A percentile compares a stretch with the other conserved stretches of the same genome.
Evolutionary conservation across 1,284 basidiomycete genomes (phyloP).

Genomic region (Cystobasidiaceae sp.): DNA sequence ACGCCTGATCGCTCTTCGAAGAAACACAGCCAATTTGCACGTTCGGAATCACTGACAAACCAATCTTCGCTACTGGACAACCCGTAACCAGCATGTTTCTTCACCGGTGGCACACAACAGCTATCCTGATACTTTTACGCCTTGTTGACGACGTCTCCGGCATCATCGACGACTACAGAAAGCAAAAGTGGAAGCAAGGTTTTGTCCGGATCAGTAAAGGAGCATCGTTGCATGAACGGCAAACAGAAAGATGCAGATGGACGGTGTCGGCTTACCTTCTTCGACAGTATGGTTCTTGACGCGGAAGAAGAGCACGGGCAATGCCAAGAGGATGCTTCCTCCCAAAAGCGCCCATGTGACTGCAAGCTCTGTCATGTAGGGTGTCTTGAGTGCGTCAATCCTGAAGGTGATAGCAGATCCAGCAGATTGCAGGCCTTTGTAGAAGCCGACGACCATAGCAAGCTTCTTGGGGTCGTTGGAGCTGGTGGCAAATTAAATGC

Average conservation of each 20-base stretch:
- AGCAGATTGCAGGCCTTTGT: constrained; percentile 45
- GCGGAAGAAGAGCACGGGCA: constrained; percentile 33
- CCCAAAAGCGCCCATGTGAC: constrained; percentile 37
- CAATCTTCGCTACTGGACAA: too few relatives aligned
- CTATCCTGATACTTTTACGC: too few relatives aligned
- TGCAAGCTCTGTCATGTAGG: constrained; percentile 33
- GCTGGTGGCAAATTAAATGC: too few relatives aligned
- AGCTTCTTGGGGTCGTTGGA: too few relatives aligned
- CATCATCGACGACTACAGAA: not conserved
- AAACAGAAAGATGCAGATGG: too few relatives aligned
- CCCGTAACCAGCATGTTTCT: too few relatives aligned
- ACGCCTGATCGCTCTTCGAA: too few relatives aligned
- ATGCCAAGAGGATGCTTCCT: constrained; percentile 32
- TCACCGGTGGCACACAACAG: too few relatives aligned
- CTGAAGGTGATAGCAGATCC: constrained; percentile 38
- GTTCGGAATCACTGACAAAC: too few relatives aligned
- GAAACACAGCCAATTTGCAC: too few relatives aligned
- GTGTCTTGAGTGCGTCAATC: constrained; percentile 33
- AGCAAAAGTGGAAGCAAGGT: not conserved
- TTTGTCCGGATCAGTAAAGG: not conserved
- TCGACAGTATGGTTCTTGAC: constrained; percentile 32
- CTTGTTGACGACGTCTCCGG: not conserved
- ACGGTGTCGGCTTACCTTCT: constrained; percentile 5
- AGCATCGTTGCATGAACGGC: too few relatives aligned
- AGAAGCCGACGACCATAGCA: constrained; percentile 56